phyloP scores from a whole-genome alignment of 129 eudicot genomes.

The Glebionis coronaria region DNA sequence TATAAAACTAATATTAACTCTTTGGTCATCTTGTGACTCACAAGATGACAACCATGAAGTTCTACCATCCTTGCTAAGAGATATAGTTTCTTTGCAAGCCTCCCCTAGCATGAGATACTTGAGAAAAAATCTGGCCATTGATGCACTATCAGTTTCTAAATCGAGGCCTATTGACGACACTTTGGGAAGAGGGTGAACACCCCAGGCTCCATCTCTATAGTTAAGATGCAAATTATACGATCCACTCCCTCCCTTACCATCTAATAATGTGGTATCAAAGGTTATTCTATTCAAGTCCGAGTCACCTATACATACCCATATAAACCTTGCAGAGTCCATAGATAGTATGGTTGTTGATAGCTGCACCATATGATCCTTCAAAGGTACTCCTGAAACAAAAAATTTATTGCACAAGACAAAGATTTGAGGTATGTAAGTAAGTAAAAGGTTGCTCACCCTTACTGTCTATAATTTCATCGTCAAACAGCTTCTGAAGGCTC shows the following conservation, averaged over 20 bases:
- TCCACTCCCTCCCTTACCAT: constrained; percentile 15
- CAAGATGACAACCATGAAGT: too few species aligned
- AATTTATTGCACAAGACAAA: background rate
- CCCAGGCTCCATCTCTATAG: constrained; percentile 39
- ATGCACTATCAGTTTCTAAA: too few species aligned
- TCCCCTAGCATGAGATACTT: too few species aligned
- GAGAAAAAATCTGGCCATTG: too few species aligned
- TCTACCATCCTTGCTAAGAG: too few species aligned
- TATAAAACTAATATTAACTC: too few species aligned
- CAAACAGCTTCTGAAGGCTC: too few species aligned
- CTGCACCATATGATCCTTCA: constrained; percentile 36
- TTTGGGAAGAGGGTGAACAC: constrained; percentile 32
- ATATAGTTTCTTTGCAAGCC: too few species aligned
- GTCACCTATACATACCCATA: constrained; percentile 40
- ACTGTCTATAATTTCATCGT: too few species aligned
- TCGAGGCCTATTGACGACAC: constrained; percentile 43
- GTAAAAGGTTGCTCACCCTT: too few species aligned
- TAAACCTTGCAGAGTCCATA: constrained; percentile 29
- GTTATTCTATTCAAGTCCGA: background rate
- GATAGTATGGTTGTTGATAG: constrained; percentile 41
- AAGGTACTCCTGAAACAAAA: constrained; percentile 31
- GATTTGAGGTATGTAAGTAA: too few species aligned
- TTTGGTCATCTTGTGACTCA: too few species aligned
- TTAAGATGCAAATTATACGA: constrained; percentile 41
- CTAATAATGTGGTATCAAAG: constrained; percentile 5